Conservation (phyloP, 1,284 basidiomycete genomes). For the Sanghuangporus baumii region DNA sequence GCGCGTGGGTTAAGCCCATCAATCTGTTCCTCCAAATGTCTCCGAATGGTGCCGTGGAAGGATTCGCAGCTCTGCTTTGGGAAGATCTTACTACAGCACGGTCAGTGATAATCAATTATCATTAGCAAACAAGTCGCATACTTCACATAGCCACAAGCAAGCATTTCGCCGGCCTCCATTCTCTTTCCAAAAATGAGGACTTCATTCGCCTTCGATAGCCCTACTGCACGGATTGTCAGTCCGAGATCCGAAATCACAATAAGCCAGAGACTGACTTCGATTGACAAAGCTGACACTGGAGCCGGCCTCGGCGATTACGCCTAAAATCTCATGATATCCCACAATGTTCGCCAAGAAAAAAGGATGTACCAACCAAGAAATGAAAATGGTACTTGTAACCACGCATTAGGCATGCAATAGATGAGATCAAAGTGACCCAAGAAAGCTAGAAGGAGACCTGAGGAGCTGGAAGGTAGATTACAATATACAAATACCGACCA, state of each 20-base stretch:
- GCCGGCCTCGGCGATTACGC: conserved; percentile 58
- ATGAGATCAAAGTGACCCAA: conserved; percentile 72
- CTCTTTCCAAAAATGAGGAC: conserved; percentile 65
- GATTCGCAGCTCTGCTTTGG: conserved; percentile 42
- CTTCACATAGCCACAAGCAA: conserved; percentile 63
- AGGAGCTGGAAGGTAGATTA: not conserved
- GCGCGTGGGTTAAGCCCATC: conserved; percentile 50
- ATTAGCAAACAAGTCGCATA: conserved; percentile 27
- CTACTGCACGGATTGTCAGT: conserved; percentile 40
- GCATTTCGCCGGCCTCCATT: conserved; percentile 51
- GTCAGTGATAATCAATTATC: conserved; percentile 1
- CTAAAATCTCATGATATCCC: conserved; percentile 28
- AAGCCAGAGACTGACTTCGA: conserved; percentile 36
- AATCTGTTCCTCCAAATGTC: conserved; percentile 44
- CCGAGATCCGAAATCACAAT: not conserved
- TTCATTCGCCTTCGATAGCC: conserved; percentile 61
- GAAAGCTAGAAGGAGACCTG: conserved; percentile 40
- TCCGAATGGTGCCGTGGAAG: conserved; percentile 50
- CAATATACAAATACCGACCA: conserved; percentile 32
- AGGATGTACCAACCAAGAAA: conserved; percentile 28
- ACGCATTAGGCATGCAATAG: conserved; percentile 55
- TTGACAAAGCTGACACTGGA: conserved; percentile 65
- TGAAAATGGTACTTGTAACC: conserved; percentile 61
- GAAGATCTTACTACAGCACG: conserved; percentile 48
- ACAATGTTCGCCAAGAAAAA: conserved; percentile 42